Conservation (phyloP, 2,329 filamentous ascomycete genomes). For the Boeremia exigua region DNA sequence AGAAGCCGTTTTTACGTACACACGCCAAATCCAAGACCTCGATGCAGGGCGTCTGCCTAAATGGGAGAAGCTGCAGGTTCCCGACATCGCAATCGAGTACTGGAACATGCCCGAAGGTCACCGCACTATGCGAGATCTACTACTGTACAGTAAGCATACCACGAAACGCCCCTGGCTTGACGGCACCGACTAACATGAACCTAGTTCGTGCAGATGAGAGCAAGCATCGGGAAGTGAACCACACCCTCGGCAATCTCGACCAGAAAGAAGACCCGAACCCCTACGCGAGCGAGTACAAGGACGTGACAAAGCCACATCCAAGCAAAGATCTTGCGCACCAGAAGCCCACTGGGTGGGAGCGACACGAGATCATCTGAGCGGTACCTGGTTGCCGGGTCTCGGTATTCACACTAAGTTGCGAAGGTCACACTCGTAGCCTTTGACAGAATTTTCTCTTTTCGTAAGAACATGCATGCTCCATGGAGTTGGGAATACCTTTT, state of each 20-base stretch:
- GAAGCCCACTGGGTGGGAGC: constrained; percentile 79
- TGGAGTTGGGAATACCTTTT: neutral
- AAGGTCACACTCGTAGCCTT: neutral
- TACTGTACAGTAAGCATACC: constrained; percentile 76
- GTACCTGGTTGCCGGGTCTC: neutral
- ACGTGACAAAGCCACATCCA: constrained; percentile 69
- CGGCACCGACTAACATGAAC: neutral
- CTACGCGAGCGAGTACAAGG: constrained; percentile 83
- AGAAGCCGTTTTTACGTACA: constrained; percentile 95
- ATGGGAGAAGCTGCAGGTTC: constrained; percentile 80
- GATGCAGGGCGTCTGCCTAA: constrained; percentile 82
- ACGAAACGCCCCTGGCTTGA: neutral
- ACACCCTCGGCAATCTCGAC: constrained; percentile 87
- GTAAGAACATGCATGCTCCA: neutral
- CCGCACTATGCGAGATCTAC: constrained; percentile 81
- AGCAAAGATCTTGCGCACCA: constrained; percentile 70
- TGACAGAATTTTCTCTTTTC: neutral
- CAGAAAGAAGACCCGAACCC: constrained; percentile 90
- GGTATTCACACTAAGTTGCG: neutral
- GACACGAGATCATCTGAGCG: constrained; percentile 63
- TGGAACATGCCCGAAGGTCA: constrained; percentile 91
- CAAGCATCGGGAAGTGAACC: constrained; percentile 88
- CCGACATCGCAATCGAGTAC: constrained; percentile 88
- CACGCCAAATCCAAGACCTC: constrained; percentile 83
- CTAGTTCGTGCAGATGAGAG: constrained; percentile 48